phyloP scores from a whole-genome alignment of 1,284 basidiomycete species.

The Leucoagaricus sp. region DNA sequence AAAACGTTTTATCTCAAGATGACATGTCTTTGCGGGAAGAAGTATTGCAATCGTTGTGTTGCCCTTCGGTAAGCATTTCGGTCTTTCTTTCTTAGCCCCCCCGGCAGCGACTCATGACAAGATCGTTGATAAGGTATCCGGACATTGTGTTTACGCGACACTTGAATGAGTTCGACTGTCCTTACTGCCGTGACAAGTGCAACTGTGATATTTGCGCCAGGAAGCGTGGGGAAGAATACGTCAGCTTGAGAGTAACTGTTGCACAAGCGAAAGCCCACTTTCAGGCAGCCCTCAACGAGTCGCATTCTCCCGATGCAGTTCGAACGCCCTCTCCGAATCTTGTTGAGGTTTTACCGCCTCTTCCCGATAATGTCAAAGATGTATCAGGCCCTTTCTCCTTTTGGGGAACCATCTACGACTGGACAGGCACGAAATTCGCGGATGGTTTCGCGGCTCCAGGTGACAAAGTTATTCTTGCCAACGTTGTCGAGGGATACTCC shows the following conservation, averaged over 20 bases:
- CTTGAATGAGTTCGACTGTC: conserved; percentile 11
- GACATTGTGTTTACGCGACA: neutral
- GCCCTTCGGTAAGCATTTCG: conserved; percentile 2
- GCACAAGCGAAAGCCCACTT: neutral
- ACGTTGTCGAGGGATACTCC: conserved; percentile 2
- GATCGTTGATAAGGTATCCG: conserved; percentile 12
- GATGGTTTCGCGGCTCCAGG: conserved; percentile 4
- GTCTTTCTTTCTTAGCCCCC: neutral
- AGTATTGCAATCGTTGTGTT: conserved; percentile 16
- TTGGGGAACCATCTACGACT: conserved; percentile 16
- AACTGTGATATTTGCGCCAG: conserved; percentile 14
- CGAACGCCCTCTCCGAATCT: neutral
- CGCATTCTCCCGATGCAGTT: neutral
- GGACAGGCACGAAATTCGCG: conserved; percentile 5
- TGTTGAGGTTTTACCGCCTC: neutral
- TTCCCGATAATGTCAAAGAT: neutral
- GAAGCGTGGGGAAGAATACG: conserved; percentile 15
- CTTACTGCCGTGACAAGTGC: conserved; percentile 8
- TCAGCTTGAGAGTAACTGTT: conserved; percentile 2
- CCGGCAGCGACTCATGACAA: neutral
- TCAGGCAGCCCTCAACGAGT: neutral
- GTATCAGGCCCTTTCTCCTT: neutral
- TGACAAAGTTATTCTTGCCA: conserved; percentile 3
- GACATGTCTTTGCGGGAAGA: conserved; percentile 9
- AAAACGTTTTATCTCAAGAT: conserved; percentile 13